Conservation (phyloP, 2,329 filamentous ascomycete species). For the Monosporascus sp. region DNA sequence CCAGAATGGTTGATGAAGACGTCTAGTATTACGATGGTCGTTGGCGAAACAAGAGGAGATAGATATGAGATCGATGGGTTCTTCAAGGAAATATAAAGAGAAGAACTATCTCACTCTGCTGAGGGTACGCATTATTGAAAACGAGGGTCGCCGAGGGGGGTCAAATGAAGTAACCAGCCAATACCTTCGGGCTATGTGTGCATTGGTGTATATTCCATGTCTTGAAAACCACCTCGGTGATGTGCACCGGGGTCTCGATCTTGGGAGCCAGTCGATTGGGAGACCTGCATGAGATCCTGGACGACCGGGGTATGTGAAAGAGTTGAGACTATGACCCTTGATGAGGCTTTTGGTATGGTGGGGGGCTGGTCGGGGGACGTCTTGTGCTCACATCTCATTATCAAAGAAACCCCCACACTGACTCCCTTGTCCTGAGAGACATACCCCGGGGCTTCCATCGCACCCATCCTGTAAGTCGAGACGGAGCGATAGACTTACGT, state of each 20-base stretch:
- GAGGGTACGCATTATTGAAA: not conserved
- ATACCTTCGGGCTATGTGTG: slow-evolving; percentile 10
- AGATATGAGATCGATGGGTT: not conserved
- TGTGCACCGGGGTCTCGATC: slow-evolving; percentile 24
- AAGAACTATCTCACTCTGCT: not conserved
- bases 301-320: slow-evolving; percentile 11
- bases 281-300: slow-evolving; percentile 22
- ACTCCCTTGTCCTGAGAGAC: not conserved
- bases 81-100: not conserved
- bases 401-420: not conserved
- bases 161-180: not conserved
- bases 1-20: not conserved
- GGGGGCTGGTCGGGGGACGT: not conserved
- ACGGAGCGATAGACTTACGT: not conserved
- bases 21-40: not conserved
- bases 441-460: not conserved
- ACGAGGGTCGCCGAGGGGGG: not conserved
- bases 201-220: slow-evolving; percentile 6
- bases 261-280: slow-evolving; percentile 24
- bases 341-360: slow-evolving; percentile 6
- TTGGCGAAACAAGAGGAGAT: not conserved
- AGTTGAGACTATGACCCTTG: slow-evolving; percentile 3
- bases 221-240: slow-evolving; percentile 12
- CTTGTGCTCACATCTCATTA: slow-evolving; percentile 1
- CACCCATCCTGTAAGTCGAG: not conserved